Evolutionary conservation across 2,329 filamentous ascomycete genomes (phyloP), one percentile per base, ranked within the genome.

Genomic region (Trichoderma sp.): DNA sequence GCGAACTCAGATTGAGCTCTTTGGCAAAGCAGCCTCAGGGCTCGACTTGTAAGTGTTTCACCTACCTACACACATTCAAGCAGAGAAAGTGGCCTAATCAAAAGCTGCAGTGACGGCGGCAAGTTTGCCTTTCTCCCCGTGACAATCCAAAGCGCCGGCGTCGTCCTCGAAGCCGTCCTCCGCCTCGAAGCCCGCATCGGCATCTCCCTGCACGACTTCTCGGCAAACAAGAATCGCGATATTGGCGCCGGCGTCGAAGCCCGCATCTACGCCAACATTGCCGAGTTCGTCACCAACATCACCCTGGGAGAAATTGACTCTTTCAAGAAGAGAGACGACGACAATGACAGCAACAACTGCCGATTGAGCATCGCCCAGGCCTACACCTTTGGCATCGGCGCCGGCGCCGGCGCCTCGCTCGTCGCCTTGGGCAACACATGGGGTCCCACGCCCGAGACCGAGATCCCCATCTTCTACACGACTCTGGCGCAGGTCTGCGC

Each of bases 61-160:
- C 24, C 26, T 5, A 26, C 39, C 2, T 18, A 30, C 11, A 59
- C 13, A 51, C 4, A 10, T 7, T 6, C n/a, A 13, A 43, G 18
- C 37, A 18, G 2, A 39, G 37, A 4, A 18, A 2, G 2, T 32
- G 30, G 18, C 8, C 51, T 56, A 30, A 56, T 37, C 16, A 65
- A 34, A 21, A 61, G 7, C 18, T 49, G n/a, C 67, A 87, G 84
- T 55, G 82, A 84, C 4, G 85, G 85, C 6, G 86, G 83, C 0
- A 75, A 81, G 16, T 88, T 87, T 69, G 85, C 87, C 68, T 87
- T 87, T 68, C 80, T 89, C 1, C 86, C 86, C 0, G 83, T 88
- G 4, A 84, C 79, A 0, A 76, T 88, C 37, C 75, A 81, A 69
- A 81, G 78, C 34, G 80, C 79, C 1, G 72, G 74, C 6, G 80